Percentiles rank a stretch among this genome's conserved stretches.
Conservation (phyloP, 2,329 filamentous ascomycete genomes). For the Ambrosiella cleistominuta region DNA sequence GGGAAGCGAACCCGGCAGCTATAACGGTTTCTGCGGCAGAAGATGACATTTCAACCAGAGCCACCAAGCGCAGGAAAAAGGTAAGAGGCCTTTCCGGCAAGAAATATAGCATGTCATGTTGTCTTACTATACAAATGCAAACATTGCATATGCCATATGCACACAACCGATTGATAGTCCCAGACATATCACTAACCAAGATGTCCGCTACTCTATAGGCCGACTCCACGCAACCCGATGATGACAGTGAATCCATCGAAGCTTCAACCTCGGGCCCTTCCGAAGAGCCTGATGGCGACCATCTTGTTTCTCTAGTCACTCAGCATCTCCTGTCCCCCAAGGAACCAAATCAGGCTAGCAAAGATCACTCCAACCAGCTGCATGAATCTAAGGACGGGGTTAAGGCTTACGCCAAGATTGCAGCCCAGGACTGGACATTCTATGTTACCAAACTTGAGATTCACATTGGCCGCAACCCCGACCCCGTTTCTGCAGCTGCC, state of each 20-base stretch:
- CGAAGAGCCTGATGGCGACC: slow-evolving; percentile 32
- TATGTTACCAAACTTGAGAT: slow-evolving; percentile 61
- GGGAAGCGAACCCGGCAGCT: slow-evolving; percentile 17
- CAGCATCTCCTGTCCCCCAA: slow-evolving; percentile 30
- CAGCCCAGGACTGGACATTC: slow-evolving; percentile 68
- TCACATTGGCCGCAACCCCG: slow-evolving; percentile 48
- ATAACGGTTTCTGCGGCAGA: slow-evolving; percentile 22
- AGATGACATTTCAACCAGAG: slow-evolving; percentile 41
- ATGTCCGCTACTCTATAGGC: too few species aligned
- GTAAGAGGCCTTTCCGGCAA: slow-evolving; percentile 20
- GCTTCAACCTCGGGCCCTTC: slow-evolving; percentile 25
- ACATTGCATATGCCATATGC: too few species aligned
- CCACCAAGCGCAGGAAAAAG: slow-evolving; percentile 48
- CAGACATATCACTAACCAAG: too few species aligned
- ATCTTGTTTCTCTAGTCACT: slow-evolving; percentile 37
- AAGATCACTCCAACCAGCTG: slow-evolving; percentile 45
- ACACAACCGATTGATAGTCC: too few species aligned
- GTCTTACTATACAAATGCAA: background rate
- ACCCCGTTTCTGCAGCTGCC: slow-evolving; percentile 21
- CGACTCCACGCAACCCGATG: background rate
- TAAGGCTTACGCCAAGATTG: slow-evolving; percentile 65
- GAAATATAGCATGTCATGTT: background rate
- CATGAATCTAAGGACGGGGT: slow-evolving; percentile 46
- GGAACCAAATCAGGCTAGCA: slow-evolving; percentile 37
- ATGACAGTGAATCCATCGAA: slow-evolving; percentile 22